These are phyloP conservation scores for Peronospora tabacina DNA, from an alignment of 352 stramenopile species.

Conservation along the genomic window DNA sequence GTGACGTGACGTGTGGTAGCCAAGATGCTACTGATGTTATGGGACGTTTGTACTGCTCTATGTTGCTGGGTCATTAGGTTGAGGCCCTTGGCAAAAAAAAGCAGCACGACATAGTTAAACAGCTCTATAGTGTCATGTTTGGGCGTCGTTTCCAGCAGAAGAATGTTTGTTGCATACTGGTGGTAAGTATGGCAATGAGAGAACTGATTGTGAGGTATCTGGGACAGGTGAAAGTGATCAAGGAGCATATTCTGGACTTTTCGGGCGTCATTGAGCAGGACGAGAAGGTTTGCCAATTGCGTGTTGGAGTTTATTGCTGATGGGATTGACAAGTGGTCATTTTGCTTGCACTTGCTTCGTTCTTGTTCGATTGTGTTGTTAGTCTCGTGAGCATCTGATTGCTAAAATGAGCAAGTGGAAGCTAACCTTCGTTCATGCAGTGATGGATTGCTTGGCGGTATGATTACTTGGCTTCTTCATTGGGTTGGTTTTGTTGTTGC, in stretches of 20 bases:
- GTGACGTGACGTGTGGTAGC: background rate
- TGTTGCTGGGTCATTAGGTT: conserved; percentile 30
- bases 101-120: conserved; percentile 59
- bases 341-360: background rate
- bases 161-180: conserved; percentile 38
- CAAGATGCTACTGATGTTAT: background rate
- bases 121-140: conserved; percentile 80
- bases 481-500: conserved; percentile 1
- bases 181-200: background rate
- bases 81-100: conserved; percentile 65
- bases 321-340: background rate
- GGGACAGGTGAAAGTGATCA: conserved; percentile 63
- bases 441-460: conserved; percentile 77
- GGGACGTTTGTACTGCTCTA: background rate
- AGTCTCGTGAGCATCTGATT: conserved; percentile 52
- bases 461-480: background rate
- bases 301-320: background rate
- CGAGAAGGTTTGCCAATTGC: conserved; percentile 38
- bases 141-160: conserved; percentile 68
- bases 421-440: conserved; percentile 54
- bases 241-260: conserved; percentile 78
- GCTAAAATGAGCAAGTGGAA: conserved; percentile 65
- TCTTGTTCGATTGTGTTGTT: conserved; percentile 2
- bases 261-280: conserved; percentile 53
- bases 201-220: background rate